Evolutionary conservation across 2,329 filamentous ascomycete species (phyloP).

Genomic region (Ophiostoma sp.): DNA sequence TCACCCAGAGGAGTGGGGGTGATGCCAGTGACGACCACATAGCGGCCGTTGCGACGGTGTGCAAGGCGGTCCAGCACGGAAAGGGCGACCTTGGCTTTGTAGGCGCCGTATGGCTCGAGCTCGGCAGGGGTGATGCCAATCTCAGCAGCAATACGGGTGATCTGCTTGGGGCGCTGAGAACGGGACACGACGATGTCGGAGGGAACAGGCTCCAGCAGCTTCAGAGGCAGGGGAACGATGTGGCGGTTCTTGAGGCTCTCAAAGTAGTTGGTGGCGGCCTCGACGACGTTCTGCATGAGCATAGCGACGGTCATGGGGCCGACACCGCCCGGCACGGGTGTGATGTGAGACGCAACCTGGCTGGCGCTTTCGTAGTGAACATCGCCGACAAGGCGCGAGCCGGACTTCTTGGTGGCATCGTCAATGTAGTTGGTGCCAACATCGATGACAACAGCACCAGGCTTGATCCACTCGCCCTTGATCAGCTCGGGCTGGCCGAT

Average conservation of each 20-base stretch:
- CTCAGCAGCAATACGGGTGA: constrained; percentile 77
- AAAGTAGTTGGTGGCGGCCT: constrained; percentile 74
- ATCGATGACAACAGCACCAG: constrained; percentile 91
- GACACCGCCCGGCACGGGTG: constrained; percentile 91
- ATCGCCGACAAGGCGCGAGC: constrained; percentile 86
- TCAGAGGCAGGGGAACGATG: constrained; percentile 77
- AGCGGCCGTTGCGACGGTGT: constrained; percentile 82
- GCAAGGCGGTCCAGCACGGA: constrained; percentile 73
- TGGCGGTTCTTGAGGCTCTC: constrained; percentile 74
- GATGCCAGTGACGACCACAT: constrained; percentile 90
- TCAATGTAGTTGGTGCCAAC: constrained; percentile 95
- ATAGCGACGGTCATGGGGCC: constrained; percentile 99
- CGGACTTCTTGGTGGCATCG: constrained; percentile 85
- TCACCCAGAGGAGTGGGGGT: constrained; percentile 95
- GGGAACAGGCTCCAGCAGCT: constrained; percentile 74
- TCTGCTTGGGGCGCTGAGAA: constrained; percentile 83
- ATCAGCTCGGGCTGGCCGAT: constrained; percentile 85
- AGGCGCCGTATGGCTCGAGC: constrained; percentile 87
- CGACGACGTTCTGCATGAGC: constrained; percentile 91
- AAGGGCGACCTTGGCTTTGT: constrained; percentile 94
- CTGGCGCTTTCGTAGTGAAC: constrained; percentile 84
- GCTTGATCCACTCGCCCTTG: constrained; percentile 93
- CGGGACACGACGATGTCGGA: constrained; percentile 92
- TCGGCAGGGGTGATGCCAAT: constrained; percentile 84
- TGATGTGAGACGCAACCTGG: constrained; percentile 86